Conservation (phyloP, 2,329 filamentous ascomycete genomes). For the Nakataea oryzae region DNA sequence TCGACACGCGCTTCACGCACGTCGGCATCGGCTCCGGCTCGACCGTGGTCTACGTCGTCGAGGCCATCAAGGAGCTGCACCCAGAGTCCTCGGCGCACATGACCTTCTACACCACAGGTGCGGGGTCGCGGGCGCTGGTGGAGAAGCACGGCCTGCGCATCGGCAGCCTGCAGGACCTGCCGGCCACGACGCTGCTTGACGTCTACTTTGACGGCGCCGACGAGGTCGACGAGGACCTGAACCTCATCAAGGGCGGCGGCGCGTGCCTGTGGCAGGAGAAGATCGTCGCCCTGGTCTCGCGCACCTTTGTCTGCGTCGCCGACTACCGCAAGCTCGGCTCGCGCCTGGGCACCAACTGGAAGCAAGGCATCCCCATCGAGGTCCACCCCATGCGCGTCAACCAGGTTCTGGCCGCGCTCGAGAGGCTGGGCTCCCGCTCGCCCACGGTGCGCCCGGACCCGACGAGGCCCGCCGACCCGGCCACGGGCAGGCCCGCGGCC, state of each 20-base stretch:
- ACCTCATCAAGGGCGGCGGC: slow-evolving; percentile 95
- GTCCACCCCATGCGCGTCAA: slow-evolving; percentile 77
- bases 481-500: slow-evolving; percentile 62
- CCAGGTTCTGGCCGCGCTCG: slow-evolving; percentile 64
- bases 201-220: slow-evolving; percentile 95
- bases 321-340: slow-evolving; percentile 85
- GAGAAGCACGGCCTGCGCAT: slow-evolving; percentile 66
- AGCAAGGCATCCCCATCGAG: slow-evolving; percentile 79
- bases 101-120: slow-evolving; percentile 86
- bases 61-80: slow-evolving; percentile 60
- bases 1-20: slow-evolving; percentile 49
- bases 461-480: slow-evolving; percentile 20
- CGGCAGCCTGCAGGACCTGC: slow-evolving; percentile 65
- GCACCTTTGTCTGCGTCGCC: slow-evolving; percentile 66
- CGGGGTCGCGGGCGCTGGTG: slow-evolving; percentile 82
- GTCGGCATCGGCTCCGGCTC: slow-evolving; percentile 75
- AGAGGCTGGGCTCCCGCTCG: slow-evolving; percentile 58
- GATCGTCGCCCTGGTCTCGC: slow-evolving; percentile 74
- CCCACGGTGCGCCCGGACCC: slow-evolving; percentile 64
- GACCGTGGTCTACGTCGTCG: slow-evolving; percentile 76
- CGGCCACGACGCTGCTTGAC: slow-evolving; percentile 54
- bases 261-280: slow-evolving; percentile 99
- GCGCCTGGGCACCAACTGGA: slow-evolving; percentile 68
- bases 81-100: slow-evolving; percentile 47
- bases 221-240: slow-evolving; percentile 88